Conservation (phyloP, 78 protist genomes). For the Trichosphaerium sp. region DNA sequence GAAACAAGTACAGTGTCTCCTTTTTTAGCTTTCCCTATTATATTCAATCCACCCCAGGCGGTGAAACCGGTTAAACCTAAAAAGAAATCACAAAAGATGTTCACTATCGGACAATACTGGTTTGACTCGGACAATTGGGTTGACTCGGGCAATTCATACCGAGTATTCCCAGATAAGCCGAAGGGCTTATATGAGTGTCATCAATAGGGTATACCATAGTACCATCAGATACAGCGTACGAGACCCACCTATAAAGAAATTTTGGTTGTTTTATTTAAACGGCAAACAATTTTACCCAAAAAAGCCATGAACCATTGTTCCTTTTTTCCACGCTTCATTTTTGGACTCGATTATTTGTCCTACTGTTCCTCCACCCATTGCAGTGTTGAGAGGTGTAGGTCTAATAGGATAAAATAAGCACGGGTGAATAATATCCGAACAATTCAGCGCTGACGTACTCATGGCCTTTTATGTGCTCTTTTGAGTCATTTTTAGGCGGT, state of each 20-base stretch:
- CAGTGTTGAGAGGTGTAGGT: neutral
- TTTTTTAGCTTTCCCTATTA: slow-evolving; percentile 39
- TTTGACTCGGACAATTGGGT: too few species aligned
- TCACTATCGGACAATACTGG: too few species aligned
- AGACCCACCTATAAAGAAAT: too few species aligned
- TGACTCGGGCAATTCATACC: too few species aligned
- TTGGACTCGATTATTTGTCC: neutral
- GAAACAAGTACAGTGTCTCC: slow-evolving; percentile 42
- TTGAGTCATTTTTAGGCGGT: too few species aligned
- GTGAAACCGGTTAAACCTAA: slow-evolving; percentile 47
- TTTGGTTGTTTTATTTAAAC: too few species aligned
- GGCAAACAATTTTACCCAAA: too few species aligned
- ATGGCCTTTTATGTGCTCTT: neutral
- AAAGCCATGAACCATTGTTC: neutral
- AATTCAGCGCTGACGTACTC: too few species aligned
- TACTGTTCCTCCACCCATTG: neutral
- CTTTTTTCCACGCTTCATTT: neutral
- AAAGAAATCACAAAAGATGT: too few species aligned
- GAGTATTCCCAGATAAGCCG: too few species aligned
- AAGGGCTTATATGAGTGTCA: neutral
- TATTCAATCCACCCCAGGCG: slow-evolving; percentile 23
- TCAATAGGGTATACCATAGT: neutral
- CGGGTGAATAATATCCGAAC: neutral
- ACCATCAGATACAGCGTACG: neutral
- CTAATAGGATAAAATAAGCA: too few species aligned